Evolutionary conservation across 768 basidiomycete genomes (phyloP).

Genomic region (Leccinellum luteum): DNA sequence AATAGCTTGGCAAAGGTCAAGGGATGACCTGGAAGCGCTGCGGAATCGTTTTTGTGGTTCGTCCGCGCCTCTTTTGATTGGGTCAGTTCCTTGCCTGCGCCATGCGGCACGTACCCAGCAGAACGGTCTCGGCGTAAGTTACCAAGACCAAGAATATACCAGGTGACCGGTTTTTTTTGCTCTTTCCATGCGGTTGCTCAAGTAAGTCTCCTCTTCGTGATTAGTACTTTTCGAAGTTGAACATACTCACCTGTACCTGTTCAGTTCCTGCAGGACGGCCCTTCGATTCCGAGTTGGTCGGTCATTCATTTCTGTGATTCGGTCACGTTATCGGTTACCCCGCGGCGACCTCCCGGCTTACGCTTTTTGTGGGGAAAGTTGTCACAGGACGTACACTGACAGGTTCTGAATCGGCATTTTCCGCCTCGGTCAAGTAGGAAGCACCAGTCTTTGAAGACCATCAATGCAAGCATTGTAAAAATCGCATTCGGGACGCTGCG

Average conservation of each 20-base stretch:
- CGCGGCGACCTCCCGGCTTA: neutral
- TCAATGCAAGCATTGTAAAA: neutral
- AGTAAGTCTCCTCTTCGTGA: no score
- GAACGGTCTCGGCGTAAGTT: neutral
- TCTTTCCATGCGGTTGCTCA: neutral
- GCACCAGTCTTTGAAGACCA: neutral
- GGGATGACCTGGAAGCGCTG: neutral
- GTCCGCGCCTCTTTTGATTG: no score
- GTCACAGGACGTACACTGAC: neutral
- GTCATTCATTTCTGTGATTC: neutral
- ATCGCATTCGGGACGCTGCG: neutral
- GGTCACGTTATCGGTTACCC: neutral
- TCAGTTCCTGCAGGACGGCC: neutral
- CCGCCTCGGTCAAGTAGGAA: neutral
- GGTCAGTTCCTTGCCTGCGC: no score
- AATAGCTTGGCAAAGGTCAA: neutral
- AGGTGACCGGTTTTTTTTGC: neutral
- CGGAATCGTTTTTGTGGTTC: no score
- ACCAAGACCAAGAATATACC: neutral
- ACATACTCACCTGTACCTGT: neutral
- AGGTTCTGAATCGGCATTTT: neutral
- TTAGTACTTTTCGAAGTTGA: neutral
- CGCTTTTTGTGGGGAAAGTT: neutral
- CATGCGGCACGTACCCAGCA: no score
- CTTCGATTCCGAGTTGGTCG: neutral